Base-by-base conservation (phyloP, 192 early-diverging fungal genomes). In the Backusella sp. region DNA sequence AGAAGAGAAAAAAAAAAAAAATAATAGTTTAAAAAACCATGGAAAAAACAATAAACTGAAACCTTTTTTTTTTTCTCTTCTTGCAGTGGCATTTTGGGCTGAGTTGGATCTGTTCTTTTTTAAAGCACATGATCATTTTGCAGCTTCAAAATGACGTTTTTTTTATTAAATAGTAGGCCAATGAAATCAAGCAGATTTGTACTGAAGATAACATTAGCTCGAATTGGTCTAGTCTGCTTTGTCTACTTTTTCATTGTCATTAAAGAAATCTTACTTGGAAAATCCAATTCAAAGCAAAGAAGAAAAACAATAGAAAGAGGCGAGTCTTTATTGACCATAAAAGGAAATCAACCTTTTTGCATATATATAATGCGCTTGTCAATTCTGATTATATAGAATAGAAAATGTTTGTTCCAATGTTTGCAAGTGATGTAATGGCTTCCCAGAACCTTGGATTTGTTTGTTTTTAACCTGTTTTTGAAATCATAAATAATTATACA, bases 11-110 rank as follows among this genome's bases (percentile, higher is more conserved):
- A 28, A 26, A 28, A 28, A 26, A 62, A 12, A 59, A 4, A 56
- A 17, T 14, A 17, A 17, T 44, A 44, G 11, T 41, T 9, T 7
- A 53, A 53, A 53, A 21, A 53, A 59, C 19, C 4, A 49, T 59
- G 53, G 53, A 59, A 59, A 59, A 59, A 59, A 59, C n/a, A 59
- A 59, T 6, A 59, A 56, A 59, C 46, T 49, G 46, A 49, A 49
- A 49, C 46, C 46, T n/a, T 39, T 39, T 39, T 39, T 39, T 39
- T 39, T 9, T 12, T 39, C 37, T 12, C 42, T 15, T 44, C 14
- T 49, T 19, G 17, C 4, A 46, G 44, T 49, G 42, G 46, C 42
- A 44, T 44, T 44, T 44, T 44, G 42, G 46, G 19, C 46, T 49
- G 46, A 49, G 46, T 49, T 49, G 46, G n/a, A 49, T 49, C 23